A percentile compares a stretch with the other conserved stretches of the same genome.
phyloP scores from a whole-genome alignment of 371 early-diverging fungal species.

The Mortierella sp. region DNA sequence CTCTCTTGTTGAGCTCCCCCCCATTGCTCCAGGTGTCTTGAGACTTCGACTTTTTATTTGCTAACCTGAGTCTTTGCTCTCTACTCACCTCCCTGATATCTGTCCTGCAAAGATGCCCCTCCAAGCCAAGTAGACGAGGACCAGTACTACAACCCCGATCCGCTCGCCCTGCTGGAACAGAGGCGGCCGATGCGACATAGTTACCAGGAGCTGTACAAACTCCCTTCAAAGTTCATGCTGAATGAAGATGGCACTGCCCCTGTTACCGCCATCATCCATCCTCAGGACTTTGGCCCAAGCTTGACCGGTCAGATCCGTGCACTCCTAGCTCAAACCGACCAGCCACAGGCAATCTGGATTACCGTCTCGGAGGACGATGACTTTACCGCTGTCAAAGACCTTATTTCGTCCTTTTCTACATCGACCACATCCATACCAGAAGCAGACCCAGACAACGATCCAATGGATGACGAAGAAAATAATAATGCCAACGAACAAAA shows the following conservation, averaged over 20 bases:
- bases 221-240: constrained; percentile 50
- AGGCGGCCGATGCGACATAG: constrained; percentile 47
- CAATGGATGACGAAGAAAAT: not conserved
- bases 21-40: too few relatives aligned
- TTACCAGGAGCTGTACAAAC: constrained; percentile 49
- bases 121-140: constrained; percentile 6
- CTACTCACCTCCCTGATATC: not conserved
- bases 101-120: not conserved
- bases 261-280: constrained; percentile 61
- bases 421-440: constrained; percentile 31
- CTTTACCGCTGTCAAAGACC: constrained; percentile 30
- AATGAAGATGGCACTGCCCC: constrained; percentile 55
- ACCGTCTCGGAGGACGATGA: constrained; percentile 36
- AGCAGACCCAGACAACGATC: constrained; percentile 22
- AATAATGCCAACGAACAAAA: constrained; percentile 22
- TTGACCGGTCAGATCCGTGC: constrained; percentile 58
- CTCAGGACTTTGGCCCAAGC: constrained; percentile 44
- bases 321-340: constrained; percentile 59
- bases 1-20: too few relatives aligned
- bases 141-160: constrained; percentile 45
- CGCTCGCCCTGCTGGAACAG: constrained; percentile 48
- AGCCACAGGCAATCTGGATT: constrained; percentile 65
- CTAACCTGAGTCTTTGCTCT: too few relatives aligned
- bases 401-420: constrained; percentile 40
- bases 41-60: too few relatives aligned